phyloP scores from a whole-genome alignment of 1,139 yeast species.

The Arxiozyma heterogenica region DNA sequence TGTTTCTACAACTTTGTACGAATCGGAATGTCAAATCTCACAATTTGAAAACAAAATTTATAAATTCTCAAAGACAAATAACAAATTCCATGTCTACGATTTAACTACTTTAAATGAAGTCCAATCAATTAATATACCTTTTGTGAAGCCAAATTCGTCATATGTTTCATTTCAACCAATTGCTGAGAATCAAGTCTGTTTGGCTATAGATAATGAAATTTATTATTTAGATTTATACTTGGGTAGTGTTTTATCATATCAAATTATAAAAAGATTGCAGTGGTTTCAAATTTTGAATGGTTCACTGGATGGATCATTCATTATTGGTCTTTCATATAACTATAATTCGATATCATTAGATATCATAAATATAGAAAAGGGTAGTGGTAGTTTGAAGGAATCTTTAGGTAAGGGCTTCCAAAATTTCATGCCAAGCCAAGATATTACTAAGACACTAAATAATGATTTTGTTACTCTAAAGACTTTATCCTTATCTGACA shows the following conservation, averaged over 20 bases:
- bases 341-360: slow-evolving; percentile 25
- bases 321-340: slow-evolving; percentile 9
- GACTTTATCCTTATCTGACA: slow-evolving; percentile 12
- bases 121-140: slow-evolving; percentile 20
- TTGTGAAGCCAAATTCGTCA: slow-evolving; percentile 9
- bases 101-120: slow-evolving; percentile 8
- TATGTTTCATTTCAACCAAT: slow-evolving; percentile 21
- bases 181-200: slow-evolving; percentile 31
- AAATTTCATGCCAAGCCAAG: slow-evolving; percentile 7
- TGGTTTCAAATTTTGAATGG: slow-evolving; percentile 27
- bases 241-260: slow-evolving; percentile 33
- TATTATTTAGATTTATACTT: slow-evolving; percentile 37
- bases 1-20: slow-evolving; percentile 1
- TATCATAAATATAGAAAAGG: slow-evolving; percentile 48
- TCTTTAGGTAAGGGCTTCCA: slow-evolving; percentile 58
- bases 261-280: slow-evolving; percentile 26
- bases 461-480: slow-evolving; percentile 17
- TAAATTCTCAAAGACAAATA: slow-evolving; percentile 2
- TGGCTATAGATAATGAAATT: slow-evolving; percentile 31
- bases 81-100: slow-evolving; percentile 8
- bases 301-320: slow-evolving; percentile 17
- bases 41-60: slow-evolving; percentile 7
- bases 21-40: slow-evolving; percentile 1
- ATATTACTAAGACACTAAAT: slow-evolving; percentile 3
- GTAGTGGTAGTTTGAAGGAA: slow-evolving; percentile 62